Conservation (phyloP, 179 eudicot species). For the Corrigiola litoralis region DNA sequence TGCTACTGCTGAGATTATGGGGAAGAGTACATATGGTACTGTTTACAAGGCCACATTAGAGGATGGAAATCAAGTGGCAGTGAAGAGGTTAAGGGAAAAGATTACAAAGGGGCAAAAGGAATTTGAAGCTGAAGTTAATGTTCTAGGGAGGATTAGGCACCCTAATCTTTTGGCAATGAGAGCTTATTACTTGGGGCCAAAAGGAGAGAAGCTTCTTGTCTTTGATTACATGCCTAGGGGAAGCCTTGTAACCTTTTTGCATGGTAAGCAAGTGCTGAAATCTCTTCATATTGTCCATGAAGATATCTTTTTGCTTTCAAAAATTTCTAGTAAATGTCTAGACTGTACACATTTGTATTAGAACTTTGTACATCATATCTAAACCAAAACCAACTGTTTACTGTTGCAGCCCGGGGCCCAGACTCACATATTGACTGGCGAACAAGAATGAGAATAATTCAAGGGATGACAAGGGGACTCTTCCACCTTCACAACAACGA, state of each 20-base stretch:
- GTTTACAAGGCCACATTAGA: slow-evolving; percentile 91
- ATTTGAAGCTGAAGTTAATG: slow-evolving; percentile 72
- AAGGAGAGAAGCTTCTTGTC: slow-evolving; percentile 97
- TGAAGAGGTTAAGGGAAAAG: slow-evolving; percentile 88
- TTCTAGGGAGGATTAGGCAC: slow-evolving; percentile 71
- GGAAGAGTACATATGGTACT: slow-evolving; percentile 88
- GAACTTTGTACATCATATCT: neutral
- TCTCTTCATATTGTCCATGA: no score
- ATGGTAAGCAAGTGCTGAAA: slow-evolving; percentile 41
- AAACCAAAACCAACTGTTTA: neutral
- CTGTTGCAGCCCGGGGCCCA: slow-evolving; percentile 57
- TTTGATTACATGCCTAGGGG: slow-evolving; percentile 84
- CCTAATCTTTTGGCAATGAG: slow-evolving; percentile 76
- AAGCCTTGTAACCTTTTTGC: slow-evolving; percentile 80
- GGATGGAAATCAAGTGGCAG: slow-evolving; percentile 83
- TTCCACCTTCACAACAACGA: slow-evolving; percentile 63
- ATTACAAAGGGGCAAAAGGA: slow-evolving; percentile 73
- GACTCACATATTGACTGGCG: slow-evolving; percentile 60
- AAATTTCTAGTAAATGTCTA: no score
- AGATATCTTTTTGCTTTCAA: no score
- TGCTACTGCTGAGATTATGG: slow-evolving; percentile 97
- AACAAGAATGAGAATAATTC: slow-evolving; percentile 73
- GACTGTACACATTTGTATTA: no score
- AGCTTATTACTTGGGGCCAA: slow-evolving; percentile 89
- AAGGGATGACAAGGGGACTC: slow-evolving; percentile 66